Evolutionary conservation across 192 early-diverging fungal species (phyloP), one percentile per base, ranked within the genome.

Genomic region (Ambispora gerdemannii): DNA sequence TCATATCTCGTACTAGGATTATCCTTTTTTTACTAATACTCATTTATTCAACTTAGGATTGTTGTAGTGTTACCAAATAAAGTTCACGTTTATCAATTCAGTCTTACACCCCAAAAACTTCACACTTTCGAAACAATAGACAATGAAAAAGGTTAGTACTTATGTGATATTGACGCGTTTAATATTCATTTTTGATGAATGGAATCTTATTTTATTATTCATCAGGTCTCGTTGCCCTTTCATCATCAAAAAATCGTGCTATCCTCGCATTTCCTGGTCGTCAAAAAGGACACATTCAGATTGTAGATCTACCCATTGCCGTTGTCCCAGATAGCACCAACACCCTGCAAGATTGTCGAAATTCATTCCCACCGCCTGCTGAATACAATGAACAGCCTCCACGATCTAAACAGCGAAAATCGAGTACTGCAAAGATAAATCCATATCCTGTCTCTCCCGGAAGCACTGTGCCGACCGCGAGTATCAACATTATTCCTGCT

Each of bases 241-340:
- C 89, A 22, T 81, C 87, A 31, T 85, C 82, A 47, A 78, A 78
- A 50, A 79, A 86, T 36, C 83, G 84, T 65, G 88, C 90, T 7
- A 89, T 90, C 24, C 73, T 97, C 43, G 90, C 91, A n/a, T 91
- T 95, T 74, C 90, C 91, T 6, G 94, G 90, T 11, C 81, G 88
- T 7, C 86, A 89, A 67, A 85, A 85, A 70, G 94, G 94, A 19
- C 93, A 95, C 58, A 85, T 96, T 55, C 92, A 94, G 71, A 88
- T 92, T 36, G 87, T 93, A 24, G 90, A 92, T 63, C 82, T 95
- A 35, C 70, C 76, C 3, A 77, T 78, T n/a, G 58, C 43, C 20
- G 50, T 33, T 33, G 52, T 43, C 47, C 2, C 10, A 13, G 30
- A 43, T 35, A 27, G 34, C 25, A 20, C 8, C 28, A 30, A 49